These are phyloP conservation scores for Solanum paucissectum DNA, from an alignment of 257 asterid genomes.

Conservation along the genomic window DNA sequence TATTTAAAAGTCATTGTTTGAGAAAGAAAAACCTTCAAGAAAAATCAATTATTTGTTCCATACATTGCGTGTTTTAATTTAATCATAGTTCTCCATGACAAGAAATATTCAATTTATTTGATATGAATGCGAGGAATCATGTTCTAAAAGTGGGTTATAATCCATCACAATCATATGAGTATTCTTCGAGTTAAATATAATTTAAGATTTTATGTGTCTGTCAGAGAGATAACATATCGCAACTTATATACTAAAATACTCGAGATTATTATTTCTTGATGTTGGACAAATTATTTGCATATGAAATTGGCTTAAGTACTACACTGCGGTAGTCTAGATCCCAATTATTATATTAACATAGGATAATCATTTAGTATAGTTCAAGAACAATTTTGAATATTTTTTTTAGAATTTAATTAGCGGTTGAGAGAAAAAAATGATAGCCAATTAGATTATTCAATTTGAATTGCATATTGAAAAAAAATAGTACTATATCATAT, in stretches of 20 bases:
- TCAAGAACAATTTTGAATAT: background rate
- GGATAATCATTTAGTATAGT: background rate
- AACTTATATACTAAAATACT: too few relatives aligned
- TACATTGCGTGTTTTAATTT: too few relatives aligned
- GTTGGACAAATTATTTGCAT: background rate
- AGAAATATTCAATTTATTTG: too few relatives aligned
- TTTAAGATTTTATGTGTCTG: too few relatives aligned
- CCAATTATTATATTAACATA: background rate
- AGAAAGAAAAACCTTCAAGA: too few relatives aligned
- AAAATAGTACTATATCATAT: background rate
- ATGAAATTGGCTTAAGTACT: background rate
- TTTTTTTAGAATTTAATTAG: too few relatives aligned
- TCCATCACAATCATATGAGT: background rate
- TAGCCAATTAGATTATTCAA: background rate
- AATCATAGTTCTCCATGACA: background rate
- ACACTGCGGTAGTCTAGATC: background rate
- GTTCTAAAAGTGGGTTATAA: too few relatives aligned
- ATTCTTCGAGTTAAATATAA: background rate
- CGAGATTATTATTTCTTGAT: too few relatives aligned
- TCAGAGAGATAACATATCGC: too few relatives aligned
- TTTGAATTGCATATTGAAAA: background rate
- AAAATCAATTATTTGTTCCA: too few relatives aligned
- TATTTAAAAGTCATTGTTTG: too few relatives aligned
- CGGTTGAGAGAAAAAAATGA: too few relatives aligned
- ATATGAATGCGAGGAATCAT: background rate